phyloP scores from a whole-genome alignment of 331 rosid species.

The Spiraea crenata region DNA sequence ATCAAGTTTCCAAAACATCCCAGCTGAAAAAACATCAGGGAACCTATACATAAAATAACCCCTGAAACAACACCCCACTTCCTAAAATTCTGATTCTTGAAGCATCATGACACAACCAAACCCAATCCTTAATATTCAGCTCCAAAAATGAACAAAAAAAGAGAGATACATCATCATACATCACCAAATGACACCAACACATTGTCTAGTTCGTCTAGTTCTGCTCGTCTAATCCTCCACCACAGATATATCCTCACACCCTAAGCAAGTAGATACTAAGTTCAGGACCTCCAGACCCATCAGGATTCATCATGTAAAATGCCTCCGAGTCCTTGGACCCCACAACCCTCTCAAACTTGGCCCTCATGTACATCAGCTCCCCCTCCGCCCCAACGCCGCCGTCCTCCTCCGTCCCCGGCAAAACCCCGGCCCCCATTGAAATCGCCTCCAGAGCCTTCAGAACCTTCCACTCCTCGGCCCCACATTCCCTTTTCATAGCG shows the following conservation, averaged over 20 bases:
- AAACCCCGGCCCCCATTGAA: constrained; percentile 85
- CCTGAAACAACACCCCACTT: background rate
- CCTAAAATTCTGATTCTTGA: background rate
- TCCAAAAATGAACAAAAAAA: constrained; percentile 5
- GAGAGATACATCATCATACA: background rate
- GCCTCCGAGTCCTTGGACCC: constrained; percentile 88
- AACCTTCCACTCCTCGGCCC: constrained; percentile 77
- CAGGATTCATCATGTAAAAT: constrained; percentile 82
- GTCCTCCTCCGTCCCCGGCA: constrained; percentile 39
- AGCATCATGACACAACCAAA: constrained; percentile 4
- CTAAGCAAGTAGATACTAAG: constrained; percentile 80
- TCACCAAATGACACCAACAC: too few species aligned
- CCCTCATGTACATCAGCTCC: constrained; percentile 91
- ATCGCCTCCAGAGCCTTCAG: constrained; percentile 71
- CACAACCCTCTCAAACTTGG: constrained; percentile 81
- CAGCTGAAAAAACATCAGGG: background rate
- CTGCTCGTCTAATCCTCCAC: too few species aligned
- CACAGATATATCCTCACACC: constrained; percentile 30
- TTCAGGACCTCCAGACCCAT: constrained; percentile 75
- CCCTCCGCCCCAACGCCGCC: constrained; percentile 50
- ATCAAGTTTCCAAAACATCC: constrained; percentile 5
- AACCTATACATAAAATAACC: constrained; percentile 14
- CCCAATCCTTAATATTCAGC: background rate
- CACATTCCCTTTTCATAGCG: constrained; percentile 54
- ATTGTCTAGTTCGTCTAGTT: too few species aligned